Conservation (phyloP, 345 rosid species). For the Citrus maxima region DNA sequence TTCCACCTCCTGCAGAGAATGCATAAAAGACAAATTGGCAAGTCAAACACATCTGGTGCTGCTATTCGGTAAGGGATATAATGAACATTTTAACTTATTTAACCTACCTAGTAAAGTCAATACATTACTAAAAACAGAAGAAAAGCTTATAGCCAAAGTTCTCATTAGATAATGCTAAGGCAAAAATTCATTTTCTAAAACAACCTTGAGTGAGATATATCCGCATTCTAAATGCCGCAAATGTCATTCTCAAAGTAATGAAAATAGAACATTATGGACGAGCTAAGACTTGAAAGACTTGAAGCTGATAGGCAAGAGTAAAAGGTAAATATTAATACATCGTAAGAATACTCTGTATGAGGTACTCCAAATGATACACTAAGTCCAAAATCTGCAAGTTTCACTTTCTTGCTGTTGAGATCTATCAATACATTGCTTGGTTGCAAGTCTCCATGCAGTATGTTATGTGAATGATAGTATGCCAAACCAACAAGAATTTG, state of each 20-base stretch:
- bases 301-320: background rate
- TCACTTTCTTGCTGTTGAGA: constrained; percentile 34
- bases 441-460: constrained; percentile 49
- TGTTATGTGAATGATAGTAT: constrained; percentile 47
- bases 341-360: constrained; percentile 32
- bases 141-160: background rate
- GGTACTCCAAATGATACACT: constrained; percentile 36
- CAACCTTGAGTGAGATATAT: background rate
- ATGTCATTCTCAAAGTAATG: background rate
- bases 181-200: background rate
- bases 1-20: constrained; percentile 31
- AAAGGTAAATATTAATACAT: constrained; percentile 22
- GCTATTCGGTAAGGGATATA: background rate
- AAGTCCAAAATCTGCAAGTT: constrained; percentile 57
- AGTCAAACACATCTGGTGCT: background rate
- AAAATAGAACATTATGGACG: background rate
- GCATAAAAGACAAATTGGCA: background rate
- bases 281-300: background rate
- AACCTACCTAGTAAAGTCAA: background rate
- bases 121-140: background rate
- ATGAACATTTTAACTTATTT: background rate
- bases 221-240: background rate
- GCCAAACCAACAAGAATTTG: constrained; percentile 5
- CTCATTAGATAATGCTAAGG: background rate
- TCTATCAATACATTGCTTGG: constrained; percentile 47